Base-by-base conservation (phyloP, 257 asterid genomes). In the Nemophila menziesii region DNA sequence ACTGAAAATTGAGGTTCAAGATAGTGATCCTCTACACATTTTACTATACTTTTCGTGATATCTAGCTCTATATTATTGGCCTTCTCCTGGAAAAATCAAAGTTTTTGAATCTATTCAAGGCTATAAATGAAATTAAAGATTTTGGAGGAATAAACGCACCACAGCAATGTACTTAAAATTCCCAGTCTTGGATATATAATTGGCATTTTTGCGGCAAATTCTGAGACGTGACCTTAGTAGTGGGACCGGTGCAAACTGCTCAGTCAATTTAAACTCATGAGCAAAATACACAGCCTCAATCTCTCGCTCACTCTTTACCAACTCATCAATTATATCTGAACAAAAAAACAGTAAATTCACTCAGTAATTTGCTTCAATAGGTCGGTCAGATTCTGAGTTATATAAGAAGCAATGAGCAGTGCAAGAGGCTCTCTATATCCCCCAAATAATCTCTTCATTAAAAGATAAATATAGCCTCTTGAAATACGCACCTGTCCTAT, bases 221-320 rank as follows among this genome's bases (percentile, higher is more conserved):
- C 60, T 45, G 37, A 60, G 60, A 38, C 44, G 16, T 29, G 49
- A 9, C 66, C 40, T 60, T 13, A 60, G 54, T 16, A 60, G 60
- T 26, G 54, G 11, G 38, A 60, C 55, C 2, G 50, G 60, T 45
- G 59, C 43, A 37, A 36, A 60, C 51, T 16, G 46, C 47, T 60
- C 55, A 26, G 60, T 22, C 48, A 60, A 52, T 52, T 59, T 54
- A 39, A 60, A 22, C 49, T 51, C 60, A 4, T 42, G 39, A 38
- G 66, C 55, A 29, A 60, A 60, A 52, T 60, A 60, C 5, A 52
- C 24, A 10, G 66, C 66, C 23, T 60, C 66, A 39, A 60, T 24
- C 54, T 60, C 66, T 54, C 39, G 51, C 43, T 55, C 66, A 26
- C 16, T 44, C 44, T 52, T 60, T 49, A 60, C 50, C 34, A 60